Evolutionary conservation across 768 basidiomycete genomes (phyloP).

Genomic region (Boletus huronensis): DNA sequence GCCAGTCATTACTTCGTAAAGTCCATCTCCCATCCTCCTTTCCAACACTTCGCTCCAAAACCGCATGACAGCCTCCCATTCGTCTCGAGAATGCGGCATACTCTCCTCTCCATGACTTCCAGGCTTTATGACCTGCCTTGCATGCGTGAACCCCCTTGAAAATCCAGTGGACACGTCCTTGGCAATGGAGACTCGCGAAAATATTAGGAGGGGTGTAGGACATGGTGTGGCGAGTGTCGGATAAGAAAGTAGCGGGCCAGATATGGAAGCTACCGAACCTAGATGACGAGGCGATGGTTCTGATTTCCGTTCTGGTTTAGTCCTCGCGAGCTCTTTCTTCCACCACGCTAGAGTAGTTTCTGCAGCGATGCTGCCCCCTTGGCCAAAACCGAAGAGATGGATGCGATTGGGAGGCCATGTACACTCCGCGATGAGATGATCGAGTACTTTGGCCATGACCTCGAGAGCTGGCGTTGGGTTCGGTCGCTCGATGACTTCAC

Average conservation of each 20-base stretch:
- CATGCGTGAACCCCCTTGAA: conserved; percentile 54
- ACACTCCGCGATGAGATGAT: conserved; percentile 57
- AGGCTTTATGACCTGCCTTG: conserved; percentile 47
- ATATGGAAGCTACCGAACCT: conserved; percentile 66
- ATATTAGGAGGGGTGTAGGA: conserved; percentile 60
- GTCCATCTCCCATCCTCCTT: conserved; percentile 53
- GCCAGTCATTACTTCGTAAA: conserved; percentile 64
- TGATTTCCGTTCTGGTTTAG: conserved; percentile 7
- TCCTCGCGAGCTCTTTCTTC: conserved; percentile 34
- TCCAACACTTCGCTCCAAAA: conserved; percentile 77
- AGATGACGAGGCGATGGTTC: conserved; percentile 33
- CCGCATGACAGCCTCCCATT: conserved; percentile 82
- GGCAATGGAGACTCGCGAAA: conserved; percentile 49
- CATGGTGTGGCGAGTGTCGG: conserved; percentile 55
- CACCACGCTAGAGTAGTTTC: conserved; percentile 64
- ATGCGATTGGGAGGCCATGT: conserved; percentile 66
- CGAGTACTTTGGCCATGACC: conserved; percentile 48
- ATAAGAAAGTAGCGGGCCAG: conserved; percentile 74
- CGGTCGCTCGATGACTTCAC: conserved; percentile 64
- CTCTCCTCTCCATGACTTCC: conserved; percentile 38
- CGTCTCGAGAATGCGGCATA: conserved; percentile 73
- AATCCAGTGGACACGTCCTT: conserved; percentile 48
- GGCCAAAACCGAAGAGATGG: conserved; percentile 85
- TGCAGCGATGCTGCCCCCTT: conserved; percentile 76
- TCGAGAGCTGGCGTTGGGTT: conserved; percentile 70